A percentile compares a stretch with the other conserved stretches of the same genome.
Conservation (phyloP, 1,139 yeast genomes). For the Yarrowia galli region DNA sequence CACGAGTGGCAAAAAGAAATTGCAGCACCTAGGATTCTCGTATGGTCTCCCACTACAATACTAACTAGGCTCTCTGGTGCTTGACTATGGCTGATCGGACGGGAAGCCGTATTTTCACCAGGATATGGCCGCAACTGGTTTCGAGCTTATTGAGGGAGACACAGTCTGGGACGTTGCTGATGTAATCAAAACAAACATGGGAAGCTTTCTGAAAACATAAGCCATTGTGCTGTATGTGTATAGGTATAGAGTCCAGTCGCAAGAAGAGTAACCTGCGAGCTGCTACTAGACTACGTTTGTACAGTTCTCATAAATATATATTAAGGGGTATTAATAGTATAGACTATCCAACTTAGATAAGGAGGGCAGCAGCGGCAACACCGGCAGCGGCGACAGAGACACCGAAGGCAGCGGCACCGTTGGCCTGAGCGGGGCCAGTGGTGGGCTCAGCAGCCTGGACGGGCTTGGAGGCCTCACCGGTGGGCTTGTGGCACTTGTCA, state of each 20-base stretch:
- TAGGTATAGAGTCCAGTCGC: not conserved
- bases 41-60: slow-evolving; percentile 6
- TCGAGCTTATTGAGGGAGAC: not conserved
- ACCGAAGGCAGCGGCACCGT: slow-evolving; percentile 38
- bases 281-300: not conserved
- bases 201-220: no score
- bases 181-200: not conserved
- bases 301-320: not conserved
- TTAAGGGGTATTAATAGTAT: not conserved
- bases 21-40: slow-evolving; percentile 6
- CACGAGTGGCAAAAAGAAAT: not conserved
- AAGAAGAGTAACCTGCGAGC: no score
- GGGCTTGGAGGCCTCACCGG: slow-evolving; percentile 28
- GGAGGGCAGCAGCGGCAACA: slow-evolving; percentile 38
- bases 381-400: slow-evolving; percentile 38
- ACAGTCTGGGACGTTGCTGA: not conserved
- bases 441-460: slow-evolving; percentile 13
- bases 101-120: slow-evolving; percentile 5
- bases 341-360: slow-evolving; percentile 13
- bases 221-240: no score
- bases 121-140: slow-evolving; percentile 3
- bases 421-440: slow-evolving; percentile 36
- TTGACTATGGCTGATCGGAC: slow-evolving; percentile 7
- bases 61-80: slow-evolving; percentile 6
- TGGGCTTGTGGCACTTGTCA: slow-evolving; percentile 33